Evolutionary conservation across 225 moss, liverwort and hornwort genomes (phyloP), one percentile per base, ranked within the genome.

Genomic region (Lunularia cruciata): DNA sequence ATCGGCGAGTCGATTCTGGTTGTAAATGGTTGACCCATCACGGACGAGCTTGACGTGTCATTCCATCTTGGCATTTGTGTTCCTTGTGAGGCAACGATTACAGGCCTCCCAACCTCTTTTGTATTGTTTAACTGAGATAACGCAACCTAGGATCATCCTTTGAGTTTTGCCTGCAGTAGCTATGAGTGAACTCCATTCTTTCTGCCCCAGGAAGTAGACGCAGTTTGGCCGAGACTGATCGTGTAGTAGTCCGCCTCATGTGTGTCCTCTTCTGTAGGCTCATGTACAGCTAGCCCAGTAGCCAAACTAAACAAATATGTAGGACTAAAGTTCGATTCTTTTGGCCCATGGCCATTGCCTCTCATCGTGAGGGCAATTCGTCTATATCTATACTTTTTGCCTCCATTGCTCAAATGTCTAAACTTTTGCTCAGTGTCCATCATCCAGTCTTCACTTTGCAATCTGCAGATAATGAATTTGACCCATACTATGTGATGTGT

Each of bases 281-380:
- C 20, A 28, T 54, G 54, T 54, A 28, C 20, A 54, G 54, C 54
- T 10, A 25, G 2, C 27, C 10, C n/a, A n/a, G n/a, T n/a, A n/a
- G n/a, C n/a, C n/a, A n/a, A n/a, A n/a, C n/a, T n/a, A n/a, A n/a
- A 11, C 11, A 54, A 9, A 26, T 28, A 28, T 27, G n/a, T 28
- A 54, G 54, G 9, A 54, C 54, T 54, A 27, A 9, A 54, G 28
- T 43, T 54, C 54, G 28, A 54, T 54, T 54, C 54, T 54, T 54
- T 54, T 25, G 54, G 54, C 54, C 54, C 1, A 54, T 13, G 54
- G 28, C 26, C 54, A n/a, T n/a, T n/a, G n/a, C n/a, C n/a, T n/a
- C 23, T 54, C 54, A 0, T 54, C 54, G 13, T 54, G 28, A 26
- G 7, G 26, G 54, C 54, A 54, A 27, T n/a, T n/a, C n/a, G n/a